phyloP scores from a whole-genome alignment of 73 alveolate species.

The Symbiodinium pilosum region DNA sequence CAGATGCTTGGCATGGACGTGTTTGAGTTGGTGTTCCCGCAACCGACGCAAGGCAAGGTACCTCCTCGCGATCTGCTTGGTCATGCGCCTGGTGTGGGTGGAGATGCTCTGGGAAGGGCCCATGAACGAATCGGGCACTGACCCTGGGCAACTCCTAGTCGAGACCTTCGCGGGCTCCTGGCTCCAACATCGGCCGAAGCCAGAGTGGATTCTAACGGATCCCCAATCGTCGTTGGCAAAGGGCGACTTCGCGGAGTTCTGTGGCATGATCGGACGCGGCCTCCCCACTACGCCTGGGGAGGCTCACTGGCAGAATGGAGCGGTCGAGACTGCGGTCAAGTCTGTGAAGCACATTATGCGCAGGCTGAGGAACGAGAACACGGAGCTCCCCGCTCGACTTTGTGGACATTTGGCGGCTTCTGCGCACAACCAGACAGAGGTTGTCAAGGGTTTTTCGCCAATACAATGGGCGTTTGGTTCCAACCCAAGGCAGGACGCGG shows the following conservation, averaged over 20 bases:
- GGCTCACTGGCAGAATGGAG: conserved; percentile 22
- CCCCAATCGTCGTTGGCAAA: not conserved
- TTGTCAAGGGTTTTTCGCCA: not conserved
- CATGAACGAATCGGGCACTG: not conserved
- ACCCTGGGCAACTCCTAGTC: not conserved
- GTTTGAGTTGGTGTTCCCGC: conserved; percentile 15
- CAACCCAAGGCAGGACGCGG: not conserved
- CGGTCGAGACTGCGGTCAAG: not conserved
- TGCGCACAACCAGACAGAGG: not conserved
- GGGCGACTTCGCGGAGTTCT: not conserved
- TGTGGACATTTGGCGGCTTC: not conserved
- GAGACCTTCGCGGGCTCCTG: not conserved
- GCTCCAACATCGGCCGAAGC: conserved; percentile 26
- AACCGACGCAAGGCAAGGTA: not conserved
- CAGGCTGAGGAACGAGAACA: not conserved
- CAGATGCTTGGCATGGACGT: conserved; percentile 7
- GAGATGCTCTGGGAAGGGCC: not conserved
- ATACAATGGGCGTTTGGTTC: conserved; percentile 19
- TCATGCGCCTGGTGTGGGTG: not conserved
- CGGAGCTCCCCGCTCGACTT: not conserved
- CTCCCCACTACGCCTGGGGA: not conserved
- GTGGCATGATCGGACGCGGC: not conserved
- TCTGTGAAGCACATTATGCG: not conserved
- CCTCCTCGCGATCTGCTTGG: not conserved
- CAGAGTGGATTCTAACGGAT: conserved; percentile 17